Evolutionary conservation across 2,329 filamentous ascomycete genomes (phyloP).

Genomic region (Neurospora sp.): DNA sequence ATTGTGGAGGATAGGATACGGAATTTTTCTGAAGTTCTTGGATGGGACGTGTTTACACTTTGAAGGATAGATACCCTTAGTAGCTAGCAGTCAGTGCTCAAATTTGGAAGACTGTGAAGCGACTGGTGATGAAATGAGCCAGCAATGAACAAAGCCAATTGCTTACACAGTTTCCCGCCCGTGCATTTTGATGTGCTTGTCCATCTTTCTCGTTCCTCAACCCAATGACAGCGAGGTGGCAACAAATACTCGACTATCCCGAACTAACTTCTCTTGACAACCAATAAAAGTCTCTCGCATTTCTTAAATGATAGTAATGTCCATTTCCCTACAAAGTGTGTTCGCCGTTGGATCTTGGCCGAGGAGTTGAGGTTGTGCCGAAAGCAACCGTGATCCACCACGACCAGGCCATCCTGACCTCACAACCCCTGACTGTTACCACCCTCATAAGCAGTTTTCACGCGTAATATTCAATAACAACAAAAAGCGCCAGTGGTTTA

Average conservation of each 20-base stretch:
- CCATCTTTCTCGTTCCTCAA: too few species aligned
- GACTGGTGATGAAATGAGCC: background rate
- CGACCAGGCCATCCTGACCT: background rate
- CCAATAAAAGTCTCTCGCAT: too few species aligned
- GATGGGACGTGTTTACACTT: background rate
- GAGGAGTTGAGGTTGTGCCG: background rate
- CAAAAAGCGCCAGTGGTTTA: constrained; percentile 30
- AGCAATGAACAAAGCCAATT: background rate
- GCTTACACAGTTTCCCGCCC: background rate
- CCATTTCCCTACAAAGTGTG: too few species aligned
- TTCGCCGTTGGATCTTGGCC: background rate
- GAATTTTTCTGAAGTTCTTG: background rate
- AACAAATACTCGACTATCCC: too few species aligned
- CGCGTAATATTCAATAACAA: accelerated
- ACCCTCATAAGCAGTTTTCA: background rate
- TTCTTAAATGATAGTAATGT: too few species aligned
- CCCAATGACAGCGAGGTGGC: too few species aligned
- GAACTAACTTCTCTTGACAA: too few species aligned
- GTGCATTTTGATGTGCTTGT: too few species aligned
- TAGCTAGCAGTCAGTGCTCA: background rate
- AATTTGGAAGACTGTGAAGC: background rate
- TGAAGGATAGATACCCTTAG: background rate
- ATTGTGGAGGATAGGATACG: too few species aligned
- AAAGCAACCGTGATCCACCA: background rate
- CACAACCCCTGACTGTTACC: background rate